Evolutionary conservation across 2,329 filamentous ascomycete species (phyloP), one percentile per base, ranked within the genome.

Genomic region (Cercospora sojina): DNA sequence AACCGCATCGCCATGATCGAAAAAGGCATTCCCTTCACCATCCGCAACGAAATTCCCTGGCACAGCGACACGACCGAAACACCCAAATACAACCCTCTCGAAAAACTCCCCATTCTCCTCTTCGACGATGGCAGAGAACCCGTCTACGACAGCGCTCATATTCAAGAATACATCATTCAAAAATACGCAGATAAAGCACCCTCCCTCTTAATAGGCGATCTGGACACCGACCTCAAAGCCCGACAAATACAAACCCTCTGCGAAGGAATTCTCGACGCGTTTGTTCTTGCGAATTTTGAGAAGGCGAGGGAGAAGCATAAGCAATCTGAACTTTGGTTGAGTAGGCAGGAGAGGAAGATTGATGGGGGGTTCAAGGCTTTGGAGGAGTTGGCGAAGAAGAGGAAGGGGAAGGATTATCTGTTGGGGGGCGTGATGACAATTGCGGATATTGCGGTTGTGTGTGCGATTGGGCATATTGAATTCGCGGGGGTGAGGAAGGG

Each of bases 101-200:
- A 71, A n/a, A 71, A 70, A 51, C 68, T 71, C 8, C 70, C 70
- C 20, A 64, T 71, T 16, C 63, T 71, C 13, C 47, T 71, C 27
- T 66, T 69, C 59, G 59, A 66, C 20, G 67, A 70, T 31, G 65
- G 56, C 16, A 63, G 64, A 57, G 65, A 68, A 41, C 70, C 68
- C 1, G 64, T 71, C 35, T 70, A 71, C 70, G 70, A 71, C 25
- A 64, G 59, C 57, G 59, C 64, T 5, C 70, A 69, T 38, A 71
- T 71, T 27, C 70, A 71, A 64, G 67, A 69, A 43, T 71, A 67
- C 49, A 67, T 71, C 57, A 32, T 71, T 2, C 53, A 65, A 25
- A 70, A 69, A 58, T 71, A 61, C 47, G 64, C 70, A 25, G 29
- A 53, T 49, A 41, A 60, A 38, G 64, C 49, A 16, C 70, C 70